Evolutionary conservation across 2,329 filamentous ascomycete genomes (phyloP).

Genomic region (Pseudofabraea citricarpa): DNA sequence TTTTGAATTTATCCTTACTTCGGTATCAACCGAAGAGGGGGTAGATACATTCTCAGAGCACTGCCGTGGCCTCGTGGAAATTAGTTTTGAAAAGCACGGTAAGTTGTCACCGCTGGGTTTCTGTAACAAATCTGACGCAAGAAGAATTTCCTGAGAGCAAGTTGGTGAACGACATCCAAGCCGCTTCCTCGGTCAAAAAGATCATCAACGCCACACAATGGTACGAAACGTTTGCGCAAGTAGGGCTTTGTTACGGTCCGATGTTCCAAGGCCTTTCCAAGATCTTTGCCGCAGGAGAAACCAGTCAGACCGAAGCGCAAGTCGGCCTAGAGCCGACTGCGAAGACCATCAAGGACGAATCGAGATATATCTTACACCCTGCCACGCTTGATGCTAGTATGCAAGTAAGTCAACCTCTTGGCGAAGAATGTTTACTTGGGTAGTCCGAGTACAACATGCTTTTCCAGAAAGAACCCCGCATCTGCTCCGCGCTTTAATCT

Average conservation of each 20-base stretch:
- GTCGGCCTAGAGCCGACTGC: neutral
- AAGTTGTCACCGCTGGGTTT: too few relatives aligned
- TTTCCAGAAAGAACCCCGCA: too few relatives aligned
- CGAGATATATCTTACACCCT: neutral
- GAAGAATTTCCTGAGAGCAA: neutral
- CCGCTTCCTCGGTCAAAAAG: neutral
- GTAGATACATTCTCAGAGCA: neutral
- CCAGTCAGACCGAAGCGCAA: neutral
- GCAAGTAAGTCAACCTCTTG: too few relatives aligned
- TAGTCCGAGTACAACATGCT: too few relatives aligned
- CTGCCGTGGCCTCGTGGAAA: neutral
- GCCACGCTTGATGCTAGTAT: neutral
- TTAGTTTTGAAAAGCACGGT: neutral
- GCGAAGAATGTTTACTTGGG: too few relatives aligned
- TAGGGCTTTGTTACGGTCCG: neutral
- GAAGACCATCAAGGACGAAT: neutral
- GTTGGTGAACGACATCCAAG: neutral
- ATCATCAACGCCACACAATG: neutral
- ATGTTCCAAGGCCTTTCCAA: neutral
- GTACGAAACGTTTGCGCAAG: neutral
- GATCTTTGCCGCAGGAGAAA: conserved; percentile 7
- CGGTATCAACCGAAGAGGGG: neutral
- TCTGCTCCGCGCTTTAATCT: too few relatives aligned
- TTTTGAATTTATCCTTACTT: too few relatives aligned
- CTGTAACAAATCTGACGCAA: neutral